phyloP scores from a whole-genome alignment of 208 protist genomes.

The Herpetomonas samuelpessoai region DNA sequence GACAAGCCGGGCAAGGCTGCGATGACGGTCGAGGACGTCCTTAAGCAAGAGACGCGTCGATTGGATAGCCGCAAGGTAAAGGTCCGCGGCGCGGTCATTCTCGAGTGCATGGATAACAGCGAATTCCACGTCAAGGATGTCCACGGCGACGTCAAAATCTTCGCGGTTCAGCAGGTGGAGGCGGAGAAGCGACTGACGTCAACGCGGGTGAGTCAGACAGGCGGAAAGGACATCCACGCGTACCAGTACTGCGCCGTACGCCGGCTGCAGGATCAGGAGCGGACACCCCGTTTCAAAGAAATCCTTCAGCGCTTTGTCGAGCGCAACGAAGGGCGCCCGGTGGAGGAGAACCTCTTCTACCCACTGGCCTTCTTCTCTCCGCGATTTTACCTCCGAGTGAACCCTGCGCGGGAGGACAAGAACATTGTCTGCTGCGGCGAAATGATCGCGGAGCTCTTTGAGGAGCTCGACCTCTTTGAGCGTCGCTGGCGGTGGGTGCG shows the following conservation, averaged over 20 bases:
- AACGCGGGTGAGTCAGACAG: background rate
- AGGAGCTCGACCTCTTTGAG: constrained; percentile 55
- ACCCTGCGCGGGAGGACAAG: constrained; percentile 9
- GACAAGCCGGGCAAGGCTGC: no score
- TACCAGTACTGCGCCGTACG: constrained; percentile 70
- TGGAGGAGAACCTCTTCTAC: constrained; percentile 42
- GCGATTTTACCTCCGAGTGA: constrained; percentile 33
- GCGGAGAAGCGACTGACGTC: constrained; percentile 47
- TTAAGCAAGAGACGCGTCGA: constrained; percentile 25
- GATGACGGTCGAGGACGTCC: constrained; percentile 18
- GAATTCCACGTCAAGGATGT: constrained; percentile 57
- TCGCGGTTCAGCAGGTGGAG: constrained; percentile 64
- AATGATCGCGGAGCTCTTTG: constrained; percentile 70
- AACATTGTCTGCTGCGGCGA: constrained; percentile 34
- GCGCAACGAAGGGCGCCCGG: constrained; percentile 24
- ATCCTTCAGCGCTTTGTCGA: constrained; percentile 24
- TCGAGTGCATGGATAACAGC: constrained; percentile 79
- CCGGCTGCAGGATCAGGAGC: constrained; percentile 22
- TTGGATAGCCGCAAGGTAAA: constrained; percentile 17
- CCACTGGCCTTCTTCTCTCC: constrained; percentile 42
- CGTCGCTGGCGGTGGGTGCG: constrained; percentile 41
- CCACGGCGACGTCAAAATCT: constrained; percentile 39
- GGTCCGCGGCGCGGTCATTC: constrained; percentile 51
- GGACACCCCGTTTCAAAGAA: constrained; percentile 2
- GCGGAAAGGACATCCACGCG: constrained; percentile 20